Base-by-base conservation (phyloP, 1,284 basidiomycete species). In the Puccinia horiana region DNA sequence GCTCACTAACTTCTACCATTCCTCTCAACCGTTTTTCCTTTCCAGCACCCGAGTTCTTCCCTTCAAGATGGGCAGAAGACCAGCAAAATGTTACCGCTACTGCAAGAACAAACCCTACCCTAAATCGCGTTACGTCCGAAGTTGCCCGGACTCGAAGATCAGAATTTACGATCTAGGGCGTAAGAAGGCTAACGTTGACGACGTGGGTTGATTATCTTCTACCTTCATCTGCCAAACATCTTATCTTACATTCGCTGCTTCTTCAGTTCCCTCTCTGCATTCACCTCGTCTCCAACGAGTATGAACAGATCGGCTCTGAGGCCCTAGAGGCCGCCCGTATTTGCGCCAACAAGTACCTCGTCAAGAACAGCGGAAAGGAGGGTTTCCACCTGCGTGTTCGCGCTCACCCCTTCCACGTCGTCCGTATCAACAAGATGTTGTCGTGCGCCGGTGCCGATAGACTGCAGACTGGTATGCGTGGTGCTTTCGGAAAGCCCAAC, bases 391-490 rank as follows among this genome's bases (percentile, higher is more conserved):
- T 98, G 88, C 92, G 96, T 86, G 95, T 99, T 85, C 93, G 96
- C 84, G 95, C 95, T 82, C 96, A 99, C 90, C 96, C 96, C 83
- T 98, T 93, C 94, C 96, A 98, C 89, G 94, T 98, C 85, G 90
- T 99, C 89, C 94, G 96, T 85, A 98, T 98, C 93, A 98, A 99
- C 94, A 99, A 99, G 92, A 98, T 98, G 94, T 94, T 98, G 91
- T 94, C 93, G 83, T 98, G 96, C 88, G 96, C 96, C 86, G 96
- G 96, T 88, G 96, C 96, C 86, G 96, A 98, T 95, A 90, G 93
- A 89, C 92, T 96, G 85, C 96, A 98, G 89, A 97, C 96, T 83
- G 96, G 96, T 89, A 98, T 99, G 96, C 94, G 96, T 90, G 96
- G 96, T 86, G 96, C 96, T 83, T 99, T 95, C 95, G 96, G 96